Evolutionary conservation across 805 yeast genomes (phyloP), one percentile per base, ranked within the genome.

Genomic region (Starmera caribaea): DNA sequence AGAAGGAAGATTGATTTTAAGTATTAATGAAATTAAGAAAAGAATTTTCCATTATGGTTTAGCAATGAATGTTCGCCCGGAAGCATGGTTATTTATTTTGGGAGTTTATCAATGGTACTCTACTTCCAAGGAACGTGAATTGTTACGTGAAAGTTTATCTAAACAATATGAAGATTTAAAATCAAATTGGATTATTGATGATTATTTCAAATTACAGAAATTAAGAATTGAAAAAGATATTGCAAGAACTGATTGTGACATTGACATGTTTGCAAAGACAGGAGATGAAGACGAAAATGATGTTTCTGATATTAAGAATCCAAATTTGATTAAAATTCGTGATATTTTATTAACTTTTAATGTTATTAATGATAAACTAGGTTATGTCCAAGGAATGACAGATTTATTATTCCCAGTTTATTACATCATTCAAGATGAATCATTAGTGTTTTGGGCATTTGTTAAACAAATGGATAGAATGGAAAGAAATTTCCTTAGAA

Each of bases 341-440:
- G 88, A 83, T 49, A 82, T 92, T 44, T 66, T 92, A 32, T 69
- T 88, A 41, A 85, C 97, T 1, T 90, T 82, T 53, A 90, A 92
- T 57, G 88, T 84, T 58, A 72, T 79, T 57, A 89, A 92, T 58
- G 68, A 66, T 35, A 81, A 87, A 48, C 62, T 92, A 48, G 98
- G 98, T 1, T 92, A 92, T 54, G 96, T 92, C 15, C 99, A 92
- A 63, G 99, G 99, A 2, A 92, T 92, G 99, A 78, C 92, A 9
- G 99, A 92, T 59, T 65, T 92, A 38, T 64, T 92, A 30, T 82
- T 96, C 0, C 97, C 97, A 1, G 61, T 92, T 3, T 92, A 87
- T 57, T 75, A 71, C 39, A 61, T 68, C 9, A 45, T 69, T 8
- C 71, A 72, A 47, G 95, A 89, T 56, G 96, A 89, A 48, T 65